These are phyloP conservation scores for Pseudogymnoascus sp. DNA, from an alignment of 2,329 filamentous ascomycete genomes.

Conservation along the genomic window DNA sequence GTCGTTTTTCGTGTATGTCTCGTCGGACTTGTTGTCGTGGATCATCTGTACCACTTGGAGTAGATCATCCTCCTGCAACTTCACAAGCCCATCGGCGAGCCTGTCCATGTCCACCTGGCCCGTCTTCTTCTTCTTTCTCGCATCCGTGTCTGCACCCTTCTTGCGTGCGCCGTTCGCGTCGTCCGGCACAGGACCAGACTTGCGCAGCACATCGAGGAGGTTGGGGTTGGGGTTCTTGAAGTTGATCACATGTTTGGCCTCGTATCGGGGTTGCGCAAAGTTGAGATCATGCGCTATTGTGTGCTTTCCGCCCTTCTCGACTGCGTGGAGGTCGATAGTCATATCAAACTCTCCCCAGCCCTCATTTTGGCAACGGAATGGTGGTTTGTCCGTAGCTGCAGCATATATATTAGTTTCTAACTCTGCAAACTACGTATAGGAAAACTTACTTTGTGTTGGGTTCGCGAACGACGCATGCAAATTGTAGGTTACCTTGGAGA, in stretches of 20 bases:
- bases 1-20: constrained; percentile 96
- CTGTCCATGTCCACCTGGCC: constrained; percentile 81
- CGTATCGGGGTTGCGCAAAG: constrained; percentile 74
- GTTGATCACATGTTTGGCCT: constrained; percentile 67
- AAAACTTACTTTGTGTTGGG: constrained; percentile 68
- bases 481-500: constrained; percentile 87
- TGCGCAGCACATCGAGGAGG: constrained; percentile 68
- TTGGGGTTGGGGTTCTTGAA: constrained; percentile 91
- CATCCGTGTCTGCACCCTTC: constrained; percentile 48
- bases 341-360: constrained; percentile 99
- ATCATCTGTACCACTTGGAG: constrained; percentile 95
- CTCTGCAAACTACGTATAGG: not conserved
- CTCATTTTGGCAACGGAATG: constrained; percentile 85
- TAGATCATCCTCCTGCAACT: constrained; percentile 85
- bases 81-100: constrained; percentile 82
- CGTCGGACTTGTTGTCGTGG: constrained; percentile 88
- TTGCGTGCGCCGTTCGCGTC: constrained; percentile 56
- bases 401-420: constrained; percentile 13
- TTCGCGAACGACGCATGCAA: constrained; percentile 91
- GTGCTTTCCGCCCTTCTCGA: constrained; percentile 78
- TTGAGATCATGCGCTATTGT: constrained; percentile 82
- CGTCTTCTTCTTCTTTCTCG: constrained; percentile 65
- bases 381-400: constrained; percentile 69
- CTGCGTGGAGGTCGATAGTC: constrained; percentile 70
- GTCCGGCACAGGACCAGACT: constrained; percentile 78